Percentiles rank a stretch among this genome's conserved stretches.
Evolutionary conservation across 129 eudicot species (phyloP).

Genomic region (Pseudognaphalium luteoalbum): DNA sequence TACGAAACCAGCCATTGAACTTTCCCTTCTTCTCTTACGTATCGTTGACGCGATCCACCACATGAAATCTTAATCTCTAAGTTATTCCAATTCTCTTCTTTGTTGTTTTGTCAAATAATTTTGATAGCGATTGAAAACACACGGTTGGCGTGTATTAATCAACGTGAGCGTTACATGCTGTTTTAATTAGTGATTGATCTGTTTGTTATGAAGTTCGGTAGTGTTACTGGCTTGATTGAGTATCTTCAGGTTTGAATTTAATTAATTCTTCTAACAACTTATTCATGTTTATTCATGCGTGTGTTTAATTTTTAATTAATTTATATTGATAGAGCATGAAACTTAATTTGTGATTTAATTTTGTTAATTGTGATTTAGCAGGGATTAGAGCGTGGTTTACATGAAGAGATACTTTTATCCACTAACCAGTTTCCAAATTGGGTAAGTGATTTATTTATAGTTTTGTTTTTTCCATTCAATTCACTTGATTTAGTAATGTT

Average conservation of each 20-base stretch:
- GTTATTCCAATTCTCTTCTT: conserved; percentile 24
- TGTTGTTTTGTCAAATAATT: not conserved
- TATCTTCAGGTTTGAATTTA: conserved; percentile 23
- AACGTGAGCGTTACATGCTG: not conserved
- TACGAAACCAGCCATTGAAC: conserved; percentile 1
- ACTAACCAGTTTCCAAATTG: conserved; percentile 80
- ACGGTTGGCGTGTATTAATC: conserved; percentile 13
- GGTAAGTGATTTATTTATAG: conserved; percentile 36
- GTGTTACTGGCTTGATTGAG: conserved; percentile 35
- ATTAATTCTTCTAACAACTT: not conserved
- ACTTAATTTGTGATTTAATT: not conserved
- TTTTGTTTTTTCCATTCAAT: not conserved
- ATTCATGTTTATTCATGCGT: not conserved
- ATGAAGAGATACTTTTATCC: conserved; percentile 75
- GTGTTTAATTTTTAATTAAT: not conserved
- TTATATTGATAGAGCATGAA: not conserved
- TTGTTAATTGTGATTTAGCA: conserved; percentile 24
- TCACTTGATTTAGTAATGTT: conserved; percentile 17
- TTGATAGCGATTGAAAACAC: conserved; percentile 15
- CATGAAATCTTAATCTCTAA: conserved; percentile 26
- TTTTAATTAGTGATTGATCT: conserved; percentile 15
- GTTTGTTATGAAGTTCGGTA: conserved; percentile 60
- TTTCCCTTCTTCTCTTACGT: conserved; percentile 24
- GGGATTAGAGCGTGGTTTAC: conserved; percentile 22
- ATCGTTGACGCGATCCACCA: conserved; percentile 27